Conservation (phyloP, 108 stramenopile genomes). For the Skeletonema menzelii region DNA sequence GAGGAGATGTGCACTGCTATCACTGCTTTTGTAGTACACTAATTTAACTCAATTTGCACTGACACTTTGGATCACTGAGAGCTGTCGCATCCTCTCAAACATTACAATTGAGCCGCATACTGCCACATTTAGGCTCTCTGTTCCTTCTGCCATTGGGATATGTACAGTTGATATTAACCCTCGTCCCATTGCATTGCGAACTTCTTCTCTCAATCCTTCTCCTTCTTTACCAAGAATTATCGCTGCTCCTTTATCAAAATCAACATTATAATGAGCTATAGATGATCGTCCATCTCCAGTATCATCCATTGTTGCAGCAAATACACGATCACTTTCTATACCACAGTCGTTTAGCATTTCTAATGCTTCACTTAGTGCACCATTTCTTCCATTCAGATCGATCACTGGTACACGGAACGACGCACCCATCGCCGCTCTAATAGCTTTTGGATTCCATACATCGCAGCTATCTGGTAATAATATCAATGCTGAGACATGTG, state of each 20-base stretch:
- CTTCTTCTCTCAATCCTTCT: slow-evolving; percentile 57
- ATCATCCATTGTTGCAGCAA: slow-evolving; percentile 75
- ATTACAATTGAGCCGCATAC: slow-evolving; percentile 85
- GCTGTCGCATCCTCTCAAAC: slow-evolving; percentile 79
- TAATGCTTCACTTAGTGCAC: slow-evolving; percentile 18
- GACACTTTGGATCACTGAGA: neutral
- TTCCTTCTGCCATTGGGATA: slow-evolving; percentile 80
- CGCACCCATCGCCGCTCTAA: slow-evolving; percentile 81
- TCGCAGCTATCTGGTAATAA: slow-evolving; percentile 79
- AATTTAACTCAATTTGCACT: neutral
- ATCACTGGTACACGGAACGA: slow-evolving; percentile 80
- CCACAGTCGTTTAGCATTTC: slow-evolving; percentile 42
- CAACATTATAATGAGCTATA: slow-evolving; percentile 55
- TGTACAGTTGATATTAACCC: slow-evolving; percentile 63
- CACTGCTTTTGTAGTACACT: neutral
- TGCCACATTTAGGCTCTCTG: slow-evolving; percentile 88
- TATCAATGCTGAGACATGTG: slow-evolving; percentile 63
- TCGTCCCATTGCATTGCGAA: slow-evolving; percentile 52
- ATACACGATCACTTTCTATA: slow-evolving; percentile 44
- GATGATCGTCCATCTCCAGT: slow-evolving; percentile 35
- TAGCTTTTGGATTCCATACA: slow-evolving; percentile 85
- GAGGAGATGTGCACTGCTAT: neutral
- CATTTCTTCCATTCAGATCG: slow-evolving; percentile 13
- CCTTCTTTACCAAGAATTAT: slow-evolving; percentile 86
- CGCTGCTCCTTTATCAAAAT: slow-evolving; percentile 47